Evolutionary conservation across 2,329 filamentous ascomycete genomes (phyloP).

Genomic region (Penicillium verrucosum): DNA sequence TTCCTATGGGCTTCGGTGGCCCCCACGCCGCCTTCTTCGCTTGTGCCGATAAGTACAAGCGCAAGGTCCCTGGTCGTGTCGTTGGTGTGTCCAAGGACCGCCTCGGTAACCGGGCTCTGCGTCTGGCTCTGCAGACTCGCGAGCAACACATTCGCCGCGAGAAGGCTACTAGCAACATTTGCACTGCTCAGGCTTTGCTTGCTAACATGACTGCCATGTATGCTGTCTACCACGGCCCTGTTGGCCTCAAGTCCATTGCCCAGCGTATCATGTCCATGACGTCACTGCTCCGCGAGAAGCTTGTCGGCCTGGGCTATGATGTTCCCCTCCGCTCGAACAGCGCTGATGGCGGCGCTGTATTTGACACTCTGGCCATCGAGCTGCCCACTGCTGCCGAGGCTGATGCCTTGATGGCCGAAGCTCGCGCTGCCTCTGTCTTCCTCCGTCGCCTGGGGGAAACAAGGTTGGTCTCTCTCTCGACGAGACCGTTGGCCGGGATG

Average conservation of each 20-base stretch:
- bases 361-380: conserved; percentile 76
- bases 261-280: conserved; percentile 71
- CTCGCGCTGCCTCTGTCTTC: conserved; percentile 55
- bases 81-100: conserved; percentile 91
- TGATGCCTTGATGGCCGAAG: conserved; percentile 51
- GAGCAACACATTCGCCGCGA: conserved; percentile 96
- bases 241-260: conserved; percentile 78
- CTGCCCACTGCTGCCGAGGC: conserved; percentile 51
- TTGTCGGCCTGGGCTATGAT: conserved; percentile 61
- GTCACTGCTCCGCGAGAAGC: conserved; percentile 63
- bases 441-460: conserved; percentile 60
- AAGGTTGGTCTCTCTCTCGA: conserved; percentile 74
- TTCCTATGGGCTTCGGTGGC: conserved; percentile 87
- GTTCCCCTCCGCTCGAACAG: conserved; percentile 58
- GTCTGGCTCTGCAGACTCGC: conserved; percentile 83
- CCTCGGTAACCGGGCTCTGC: conserved; percentile 73
- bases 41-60: conserved; percentile 84
- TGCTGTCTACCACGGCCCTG: conserved; percentile 86
- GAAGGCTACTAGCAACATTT: conserved; percentile 97
- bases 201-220: conserved; percentile 97
- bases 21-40: conserved; percentile 98
- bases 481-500: conserved; percentile 62
- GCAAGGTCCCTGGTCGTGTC: conserved; percentile 86
- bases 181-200: conserved; percentile 87
- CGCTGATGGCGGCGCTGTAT: conserved; percentile 59